Conservation (phyloP, 2,329 filamentous ascomycete species). For the Colletotrichum liaoningense region DNA sequence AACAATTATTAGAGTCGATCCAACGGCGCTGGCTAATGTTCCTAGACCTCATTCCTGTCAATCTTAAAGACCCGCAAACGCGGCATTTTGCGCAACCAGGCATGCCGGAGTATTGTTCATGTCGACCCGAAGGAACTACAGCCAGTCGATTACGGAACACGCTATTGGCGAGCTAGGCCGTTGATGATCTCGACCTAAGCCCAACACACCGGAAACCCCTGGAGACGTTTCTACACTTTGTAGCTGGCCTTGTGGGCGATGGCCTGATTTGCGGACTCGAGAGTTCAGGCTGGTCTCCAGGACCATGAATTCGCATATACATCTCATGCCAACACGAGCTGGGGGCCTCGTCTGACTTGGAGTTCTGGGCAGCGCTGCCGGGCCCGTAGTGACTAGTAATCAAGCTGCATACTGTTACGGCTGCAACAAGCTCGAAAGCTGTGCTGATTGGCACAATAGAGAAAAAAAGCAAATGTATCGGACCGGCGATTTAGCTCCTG, state of each 20-base stretch:
- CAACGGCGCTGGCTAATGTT: too few relatives aligned
- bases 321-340: not conserved
- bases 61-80: not conserved
- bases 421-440: not conserved
- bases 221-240: not conserved
- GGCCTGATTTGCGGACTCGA: not conserved
- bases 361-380: not conserved
- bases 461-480: not conserved
- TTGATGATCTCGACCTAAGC: not conserved
- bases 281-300: not conserved
- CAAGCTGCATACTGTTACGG: not conserved
- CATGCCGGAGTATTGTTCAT: not conserved
- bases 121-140: not conserved
- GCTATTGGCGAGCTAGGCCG: slow-evolving; percentile 5
- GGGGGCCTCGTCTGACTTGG: not conserved
- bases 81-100: not conserved
- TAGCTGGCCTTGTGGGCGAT: not conserved
- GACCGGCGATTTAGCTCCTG: not conserved
- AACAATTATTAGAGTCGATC: too few relatives aligned
- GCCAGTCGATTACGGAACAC: not conserved
- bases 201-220: not conserved
- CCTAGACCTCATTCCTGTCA: not conserved
- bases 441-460: not conserved
- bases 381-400: not conserved
- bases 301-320: not conserved